These are phyloP conservation scores for Calonectria leucothoes DNA, from an alignment of 2,329 filamentous ascomycete species.

Conservation along the genomic window DNA sequence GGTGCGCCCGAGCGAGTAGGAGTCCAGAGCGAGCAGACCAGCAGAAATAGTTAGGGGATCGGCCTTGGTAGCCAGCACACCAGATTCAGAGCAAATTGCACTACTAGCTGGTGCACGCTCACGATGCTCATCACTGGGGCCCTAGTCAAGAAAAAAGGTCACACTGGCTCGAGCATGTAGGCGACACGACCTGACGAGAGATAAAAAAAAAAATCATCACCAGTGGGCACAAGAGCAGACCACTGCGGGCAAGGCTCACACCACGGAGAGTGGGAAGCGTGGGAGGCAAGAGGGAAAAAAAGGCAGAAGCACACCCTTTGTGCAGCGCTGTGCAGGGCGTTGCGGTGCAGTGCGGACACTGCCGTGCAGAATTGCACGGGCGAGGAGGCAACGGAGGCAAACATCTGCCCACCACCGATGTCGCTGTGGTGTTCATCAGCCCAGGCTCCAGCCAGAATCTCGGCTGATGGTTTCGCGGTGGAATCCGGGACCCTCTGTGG, in stretches of 20 bases:
- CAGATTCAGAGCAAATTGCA: conserved; percentile 13
- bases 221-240: conserved; percentile 38
- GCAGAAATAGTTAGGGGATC: background rate
- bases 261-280: conserved; percentile 29
- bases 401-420: conserved; percentile 45
- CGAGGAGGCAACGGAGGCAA: conserved; percentile 38
- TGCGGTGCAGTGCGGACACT: conserved; percentile 33
- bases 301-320: conserved; percentile 24
- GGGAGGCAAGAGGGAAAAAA: conserved; percentile 29
- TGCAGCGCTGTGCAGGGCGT: conserved; percentile 28
- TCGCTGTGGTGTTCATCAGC: conserved; percentile 44
- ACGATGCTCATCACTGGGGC: background rate
- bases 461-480: conserved; percentile 44
- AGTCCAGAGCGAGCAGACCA: background rate
- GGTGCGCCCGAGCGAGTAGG: conserved; percentile 1
- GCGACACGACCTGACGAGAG: conserved; percentile 26
- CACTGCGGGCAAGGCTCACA: conserved; percentile 39
- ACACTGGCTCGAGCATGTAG: conserved; percentile 30
- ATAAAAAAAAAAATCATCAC: conserved; percentile 21
- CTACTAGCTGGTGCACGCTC: conserved; percentile 4
- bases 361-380: conserved; percentile 43
- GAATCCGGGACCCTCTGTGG: conserved; percentile 41
- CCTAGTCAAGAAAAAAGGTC: conserved; percentile 23
- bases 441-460: conserved; percentile 42
- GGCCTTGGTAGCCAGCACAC: conserved; percentile 4